Conservation (phyloP, 305 asterid species). For the Fraxinus nigra region DNA sequence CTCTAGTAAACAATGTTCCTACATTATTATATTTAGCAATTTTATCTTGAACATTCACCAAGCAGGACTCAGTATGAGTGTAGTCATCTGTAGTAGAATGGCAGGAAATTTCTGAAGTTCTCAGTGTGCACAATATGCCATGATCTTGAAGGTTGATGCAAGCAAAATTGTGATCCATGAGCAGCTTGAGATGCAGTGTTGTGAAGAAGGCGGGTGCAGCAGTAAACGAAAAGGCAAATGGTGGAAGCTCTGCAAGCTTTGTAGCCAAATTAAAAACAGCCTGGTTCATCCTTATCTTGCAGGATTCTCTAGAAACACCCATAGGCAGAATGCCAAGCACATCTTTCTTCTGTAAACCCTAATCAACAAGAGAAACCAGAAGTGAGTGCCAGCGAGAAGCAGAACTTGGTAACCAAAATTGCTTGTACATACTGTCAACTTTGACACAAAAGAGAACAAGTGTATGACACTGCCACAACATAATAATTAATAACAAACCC, state of each 20-base stretch:
- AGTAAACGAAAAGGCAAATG: slow-evolving; percentile 52
- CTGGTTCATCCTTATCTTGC: slow-evolving; percentile 32
- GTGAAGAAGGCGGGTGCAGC: slow-evolving; percentile 71
- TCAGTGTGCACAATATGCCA: slow-evolving; percentile 27
- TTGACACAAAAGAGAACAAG: not conserved
- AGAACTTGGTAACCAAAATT: slow-evolving; percentile 4
- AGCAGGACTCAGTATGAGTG: slow-evolving; percentile 30
- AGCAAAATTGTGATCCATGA: slow-evolving; percentile 60
- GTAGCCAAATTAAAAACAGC: slow-evolving; percentile 39
- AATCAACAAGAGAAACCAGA: slow-evolving; percentile 24
- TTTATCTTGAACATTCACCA: slow-evolving; percentile 28
- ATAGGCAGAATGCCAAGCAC: slow-evolving; percentile 42
- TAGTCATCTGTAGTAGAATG: slow-evolving; percentile 32
- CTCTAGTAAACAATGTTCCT: slow-evolving; percentile 24
- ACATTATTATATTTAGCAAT: slow-evolving; percentile 17
- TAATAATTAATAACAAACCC: not conserved
- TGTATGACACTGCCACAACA: not conserved
- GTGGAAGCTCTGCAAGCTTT: slow-evolving; percentile 55
- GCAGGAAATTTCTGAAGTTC: slow-evolving; percentile 35
- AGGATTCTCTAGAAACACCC: slow-evolving; percentile 47
- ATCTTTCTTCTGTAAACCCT: slow-evolving; percentile 47
- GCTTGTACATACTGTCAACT: slow-evolving; percentile 18
- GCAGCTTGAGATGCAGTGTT: slow-evolving; percentile 66
- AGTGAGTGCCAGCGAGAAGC: slow-evolving; percentile 20
- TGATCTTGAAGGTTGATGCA: slow-evolving; percentile 49